These are phyloP conservation scores for Fomes fomentarius DNA, from an alignment of 1,284 basidiomycete genomes.

Conservation along the genomic window DNA sequence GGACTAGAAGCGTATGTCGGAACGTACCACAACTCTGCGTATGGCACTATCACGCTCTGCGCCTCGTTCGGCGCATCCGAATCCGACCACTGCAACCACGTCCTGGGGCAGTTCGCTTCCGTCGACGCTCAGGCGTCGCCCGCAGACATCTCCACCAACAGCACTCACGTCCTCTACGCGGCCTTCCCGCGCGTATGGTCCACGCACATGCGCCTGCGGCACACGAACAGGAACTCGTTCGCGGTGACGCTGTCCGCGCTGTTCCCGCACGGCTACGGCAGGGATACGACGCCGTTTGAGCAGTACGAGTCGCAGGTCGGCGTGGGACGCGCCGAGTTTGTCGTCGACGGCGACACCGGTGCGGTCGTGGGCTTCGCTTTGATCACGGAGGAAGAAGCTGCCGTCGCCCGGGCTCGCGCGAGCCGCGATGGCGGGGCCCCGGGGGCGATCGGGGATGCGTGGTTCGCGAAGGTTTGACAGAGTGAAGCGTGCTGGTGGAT, in stretches of 20 bases:
- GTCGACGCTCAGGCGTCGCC: background rate
- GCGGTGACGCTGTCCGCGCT: slow-evolving; percentile 19
- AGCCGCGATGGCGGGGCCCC: background rate
- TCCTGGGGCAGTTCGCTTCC: slow-evolving; percentile 30
- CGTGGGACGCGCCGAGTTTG: slow-evolving; percentile 22
- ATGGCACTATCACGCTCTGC: slow-evolving; percentile 41
- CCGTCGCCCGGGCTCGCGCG: background rate
- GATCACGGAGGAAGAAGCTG: slow-evolving; percentile 11
- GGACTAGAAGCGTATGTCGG: slow-evolving; percentile 27
- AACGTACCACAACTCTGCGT: slow-evolving; percentile 38
- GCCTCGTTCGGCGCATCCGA: slow-evolving; percentile 28
- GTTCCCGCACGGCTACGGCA: slow-evolving; percentile 33
- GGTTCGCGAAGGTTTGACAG: slow-evolving; percentile 6
- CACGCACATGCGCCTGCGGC: slow-evolving; percentile 30
- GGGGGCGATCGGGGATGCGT: slow-evolving; percentile 11
- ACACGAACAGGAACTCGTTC: slow-evolving; percentile 21
- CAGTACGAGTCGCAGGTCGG: slow-evolving; percentile 15
- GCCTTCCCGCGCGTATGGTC: slow-evolving; percentile 30
- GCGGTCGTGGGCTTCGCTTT: slow-evolving; percentile 4
- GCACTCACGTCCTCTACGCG: slow-evolving; percentile 16
- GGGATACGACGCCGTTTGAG: slow-evolving; percentile 32
- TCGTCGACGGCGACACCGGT: slow-evolving; percentile 17
- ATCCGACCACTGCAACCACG: slow-evolving; percentile 30
- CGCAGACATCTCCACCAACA: background rate
- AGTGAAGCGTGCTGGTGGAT: no score